phyloP scores from a whole-genome alignment of 768 basidiomycete species.

The Hebeloma cylindrosporum region DNA sequence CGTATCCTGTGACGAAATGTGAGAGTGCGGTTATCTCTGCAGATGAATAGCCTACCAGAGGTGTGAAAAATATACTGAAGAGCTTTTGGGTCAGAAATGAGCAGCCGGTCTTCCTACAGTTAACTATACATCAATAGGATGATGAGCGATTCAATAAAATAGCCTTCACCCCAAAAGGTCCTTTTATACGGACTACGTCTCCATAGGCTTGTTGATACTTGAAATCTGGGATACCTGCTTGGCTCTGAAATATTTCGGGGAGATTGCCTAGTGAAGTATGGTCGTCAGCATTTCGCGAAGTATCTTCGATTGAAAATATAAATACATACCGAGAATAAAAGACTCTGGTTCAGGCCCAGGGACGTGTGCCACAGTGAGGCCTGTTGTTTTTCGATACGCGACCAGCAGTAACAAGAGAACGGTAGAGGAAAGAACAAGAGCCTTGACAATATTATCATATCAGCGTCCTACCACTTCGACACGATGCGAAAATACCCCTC shows the following conservation, averaged over 20 bases:
- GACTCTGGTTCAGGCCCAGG: constrained; percentile 51
- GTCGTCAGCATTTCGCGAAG: neutral
- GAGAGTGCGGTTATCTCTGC: constrained; percentile 1
- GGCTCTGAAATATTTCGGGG: constrained; percentile 48
- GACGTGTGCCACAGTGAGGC: constrained; percentile 44
- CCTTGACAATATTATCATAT: neutral
- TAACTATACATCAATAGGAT: constrained; percentile 1
- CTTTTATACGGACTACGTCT: constrained; percentile 51
- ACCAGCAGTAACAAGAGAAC: constrained; percentile 22
- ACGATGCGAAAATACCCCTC: too few relatives aligned
- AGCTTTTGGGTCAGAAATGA: constrained; percentile 57
- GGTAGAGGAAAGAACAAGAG: constrained; percentile 6
- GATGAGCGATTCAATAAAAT: neutral
- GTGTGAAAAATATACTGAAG: constrained; percentile 59
- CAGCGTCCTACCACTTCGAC: too few relatives aligned
- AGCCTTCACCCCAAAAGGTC: constrained; percentile 46
- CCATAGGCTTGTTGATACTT: constrained; percentile 52
- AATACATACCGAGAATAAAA: constrained; percentile 43
- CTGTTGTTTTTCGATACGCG: constrained; percentile 34
- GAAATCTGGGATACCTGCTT: constrained; percentile 52
- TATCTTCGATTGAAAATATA: neutral
- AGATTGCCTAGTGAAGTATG: constrained; percentile 40
- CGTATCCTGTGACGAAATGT: constrained; percentile 40
- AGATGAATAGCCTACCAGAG: constrained; percentile 34
- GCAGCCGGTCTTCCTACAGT: constrained; percentile 50